phyloP scores from a whole-genome alignment of 2,329 filamentous ascomycete genomes.

The Trichoderma aggressivum region DNA sequence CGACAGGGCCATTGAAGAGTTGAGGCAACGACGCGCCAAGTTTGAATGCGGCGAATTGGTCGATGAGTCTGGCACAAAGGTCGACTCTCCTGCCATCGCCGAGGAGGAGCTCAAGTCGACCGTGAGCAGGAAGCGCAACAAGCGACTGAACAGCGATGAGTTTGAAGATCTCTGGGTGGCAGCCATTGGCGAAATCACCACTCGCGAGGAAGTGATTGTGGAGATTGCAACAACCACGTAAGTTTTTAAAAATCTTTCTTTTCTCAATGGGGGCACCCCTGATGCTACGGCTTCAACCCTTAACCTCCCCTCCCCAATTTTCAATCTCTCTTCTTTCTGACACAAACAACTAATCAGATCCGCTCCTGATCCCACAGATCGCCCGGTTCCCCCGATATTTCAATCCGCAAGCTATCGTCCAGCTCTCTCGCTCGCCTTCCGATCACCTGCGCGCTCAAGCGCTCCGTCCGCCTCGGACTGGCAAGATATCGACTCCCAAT shows the following conservation, averaged over 20 bases:
- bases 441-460: constrained; percentile 75
- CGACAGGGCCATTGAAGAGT: constrained; percentile 79
- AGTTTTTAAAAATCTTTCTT: constrained; percentile 38
- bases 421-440: constrained; percentile 89
- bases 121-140: constrained; percentile 72
- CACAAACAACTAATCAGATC: constrained; percentile 80
- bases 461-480: constrained; percentile 75
- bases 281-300: neutral
- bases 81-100: constrained; percentile 55
- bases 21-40: constrained; percentile 79
- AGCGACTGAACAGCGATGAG: constrained; percentile 79
- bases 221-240: constrained; percentile 45
- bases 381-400: constrained; percentile 59
- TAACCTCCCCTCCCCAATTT: neutral
- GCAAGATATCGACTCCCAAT: constrained; percentile 83
- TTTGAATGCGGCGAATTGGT: constrained; percentile 81
- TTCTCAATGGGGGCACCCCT: neutral
- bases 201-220: constrained; percentile 56
- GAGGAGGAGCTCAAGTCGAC: constrained; percentile 75
- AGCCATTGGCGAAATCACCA: constrained; percentile 68
- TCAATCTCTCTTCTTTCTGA: constrained; percentile 43
- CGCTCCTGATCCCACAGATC: constrained; percentile 69
- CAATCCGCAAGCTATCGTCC: constrained; percentile 67
- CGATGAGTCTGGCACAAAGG: constrained; percentile 57
- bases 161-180: constrained; percentile 85